Evolutionary conservation across 129 eudicot species (phyloP).

Genomic region (Flaveria robusta): DNA sequence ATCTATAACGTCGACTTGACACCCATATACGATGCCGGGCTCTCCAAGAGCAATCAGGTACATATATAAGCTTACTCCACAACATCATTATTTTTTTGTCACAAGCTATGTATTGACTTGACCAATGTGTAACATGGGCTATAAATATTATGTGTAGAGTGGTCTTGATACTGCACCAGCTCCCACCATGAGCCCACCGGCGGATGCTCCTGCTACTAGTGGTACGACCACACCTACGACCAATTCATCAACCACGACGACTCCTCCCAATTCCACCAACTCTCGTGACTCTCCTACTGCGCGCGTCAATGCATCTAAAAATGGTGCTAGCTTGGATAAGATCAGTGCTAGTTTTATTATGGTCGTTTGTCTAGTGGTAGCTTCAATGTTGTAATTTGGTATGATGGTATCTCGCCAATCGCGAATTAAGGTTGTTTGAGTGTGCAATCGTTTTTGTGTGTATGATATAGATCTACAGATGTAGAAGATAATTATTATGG

Average conservation of each 20-base stretch:
- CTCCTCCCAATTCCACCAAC: conserved; percentile 35
- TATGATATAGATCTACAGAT: conserved; percentile 18
- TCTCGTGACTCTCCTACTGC: conserved; percentile 35
- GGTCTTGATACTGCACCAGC: conserved; percentile 37
- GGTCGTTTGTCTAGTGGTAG: conserved; percentile 11
- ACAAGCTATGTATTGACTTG: background rate
- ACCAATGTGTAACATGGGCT: no score
- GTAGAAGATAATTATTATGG: conserved; percentile 22
- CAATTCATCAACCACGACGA: conserved; percentile 34
- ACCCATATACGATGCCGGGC: conserved; percentile 59
- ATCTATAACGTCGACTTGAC: conserved; percentile 65
- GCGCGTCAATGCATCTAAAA: conserved; percentile 37
- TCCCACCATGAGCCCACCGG: conserved; percentile 30
- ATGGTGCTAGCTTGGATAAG: conserved; percentile 18
- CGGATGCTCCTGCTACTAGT: conserved; percentile 20
- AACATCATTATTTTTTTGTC: background rate
- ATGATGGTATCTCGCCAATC: background rate
- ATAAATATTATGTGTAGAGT: conserved; percentile 23
- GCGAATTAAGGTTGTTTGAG: conserved; percentile 5
- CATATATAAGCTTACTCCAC: no score
- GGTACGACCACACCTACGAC: conserved; percentile 32
- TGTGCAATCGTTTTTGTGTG: conserved; percentile 25
- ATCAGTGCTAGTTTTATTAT: conserved; percentile 1
- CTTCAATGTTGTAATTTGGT: conserved; percentile 28
- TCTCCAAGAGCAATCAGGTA: conserved; percentile 62